phyloP scores from a whole-genome alignment of 768 basidiomycete genomes.

The Auricularia sp. region DNA sequence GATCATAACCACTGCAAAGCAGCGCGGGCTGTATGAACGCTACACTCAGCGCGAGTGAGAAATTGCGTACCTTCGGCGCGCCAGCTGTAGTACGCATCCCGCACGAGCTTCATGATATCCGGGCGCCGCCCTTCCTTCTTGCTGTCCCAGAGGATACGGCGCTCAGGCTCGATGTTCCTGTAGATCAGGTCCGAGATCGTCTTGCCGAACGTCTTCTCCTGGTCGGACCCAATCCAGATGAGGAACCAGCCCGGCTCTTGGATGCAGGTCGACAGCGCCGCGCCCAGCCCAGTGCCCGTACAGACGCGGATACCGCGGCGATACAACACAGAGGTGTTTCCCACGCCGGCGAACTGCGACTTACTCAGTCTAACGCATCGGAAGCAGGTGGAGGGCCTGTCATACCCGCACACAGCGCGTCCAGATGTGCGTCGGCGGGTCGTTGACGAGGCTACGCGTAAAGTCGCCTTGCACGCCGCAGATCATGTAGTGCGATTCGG shows the following conservation, averaged over 20 bases:
- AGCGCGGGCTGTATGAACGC: not conserved
- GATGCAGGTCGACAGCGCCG: constrained; percentile 13
- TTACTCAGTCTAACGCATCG: not conserved
- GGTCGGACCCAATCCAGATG: constrained; percentile 13
- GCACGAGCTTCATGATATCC: constrained; percentile 10
- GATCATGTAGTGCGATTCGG: constrained; percentile 13
- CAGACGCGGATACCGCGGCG: constrained; percentile 11
- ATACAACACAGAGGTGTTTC: constrained; percentile 11
- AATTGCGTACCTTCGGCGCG: constrained; percentile 9
- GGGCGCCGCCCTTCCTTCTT: constrained; percentile 11
- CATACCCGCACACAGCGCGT: constrained; percentile 12
- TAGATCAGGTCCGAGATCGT: constrained; percentile 11
- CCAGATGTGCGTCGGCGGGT: constrained; percentile 11
- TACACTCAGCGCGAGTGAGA: not conserved
- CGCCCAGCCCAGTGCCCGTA: constrained; percentile 14
- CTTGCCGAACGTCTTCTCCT: constrained; percentile 12
- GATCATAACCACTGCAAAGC: constrained; percentile 9
- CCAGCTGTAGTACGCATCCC: constrained; percentile 9
- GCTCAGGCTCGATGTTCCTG: constrained; percentile 10
- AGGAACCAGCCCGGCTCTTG: constrained; percentile 13
- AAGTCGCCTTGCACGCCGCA: constrained; percentile 14
- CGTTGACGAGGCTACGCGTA: constrained; percentile 10
- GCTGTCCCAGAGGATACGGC: constrained; percentile 12
- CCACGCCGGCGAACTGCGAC: constrained; percentile 9
- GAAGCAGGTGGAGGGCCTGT: not conserved